phyloP scores from a whole-genome alignment of 306 rosid genomes.

The Adenanthera pavonina region DNA sequence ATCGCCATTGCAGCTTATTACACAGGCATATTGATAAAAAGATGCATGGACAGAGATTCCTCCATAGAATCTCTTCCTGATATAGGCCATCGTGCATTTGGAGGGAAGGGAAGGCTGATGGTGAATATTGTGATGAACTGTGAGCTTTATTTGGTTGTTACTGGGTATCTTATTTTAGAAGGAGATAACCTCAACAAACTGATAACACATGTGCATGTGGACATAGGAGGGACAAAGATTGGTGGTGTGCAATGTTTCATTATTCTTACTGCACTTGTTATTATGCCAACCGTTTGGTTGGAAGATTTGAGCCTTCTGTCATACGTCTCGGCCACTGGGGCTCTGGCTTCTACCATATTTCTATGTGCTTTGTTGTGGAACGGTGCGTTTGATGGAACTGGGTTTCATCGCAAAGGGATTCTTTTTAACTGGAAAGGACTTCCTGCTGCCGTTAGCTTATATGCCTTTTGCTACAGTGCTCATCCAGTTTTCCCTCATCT shows the following conservation, averaged over 20 bases:
- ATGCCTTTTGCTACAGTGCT: slow-evolving; percentile 65
- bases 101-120: slow-evolving; percentile 48
- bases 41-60: slow-evolving; percentile 65
- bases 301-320: slow-evolving; percentile 62
- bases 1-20: slow-evolving; percentile 51
- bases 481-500: slow-evolving; percentile 70
- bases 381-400: slow-evolving; percentile 61
- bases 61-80: slow-evolving; percentile 56
- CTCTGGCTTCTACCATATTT: slow-evolving; percentile 54
- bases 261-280: slow-evolving; percentile 49
- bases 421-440: slow-evolving; percentile 52
- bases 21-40: slow-evolving; percentile 56
- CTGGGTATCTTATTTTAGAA: slow-evolving; percentile 64
- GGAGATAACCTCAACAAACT: slow-evolving; percentile 63
- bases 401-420: slow-evolving; percentile 53
- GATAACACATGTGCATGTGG: slow-evolving; percentile 40
- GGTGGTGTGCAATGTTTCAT: slow-evolving; percentile 48
- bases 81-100: slow-evolving; percentile 66
- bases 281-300: slow-evolving; percentile 38
- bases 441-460: slow-evolving; percentile 57
- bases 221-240: slow-evolving; percentile 42
- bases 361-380: slow-evolving; percentile 56
- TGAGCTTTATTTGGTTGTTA: slow-evolving; percentile 62
- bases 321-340: slow-evolving; percentile 66
- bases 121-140: slow-evolving; percentile 51